Conservation (phyloP, 768 basidiomycete species). For the Lanmaoa pseudosensibilis region DNA sequence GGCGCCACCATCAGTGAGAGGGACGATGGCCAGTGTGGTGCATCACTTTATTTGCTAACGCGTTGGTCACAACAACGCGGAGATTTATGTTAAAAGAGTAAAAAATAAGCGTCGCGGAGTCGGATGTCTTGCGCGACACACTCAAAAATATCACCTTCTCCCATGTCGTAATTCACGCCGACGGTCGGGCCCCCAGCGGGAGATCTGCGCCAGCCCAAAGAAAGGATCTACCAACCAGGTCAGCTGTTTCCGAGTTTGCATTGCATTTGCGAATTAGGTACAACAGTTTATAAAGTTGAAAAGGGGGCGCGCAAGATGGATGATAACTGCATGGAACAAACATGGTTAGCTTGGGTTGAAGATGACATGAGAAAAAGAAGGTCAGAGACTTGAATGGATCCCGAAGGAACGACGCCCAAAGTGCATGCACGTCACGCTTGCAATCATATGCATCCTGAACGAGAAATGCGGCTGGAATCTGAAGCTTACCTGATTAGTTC, state of each 20-base stretch:
- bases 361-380: conserved; percentile 1
- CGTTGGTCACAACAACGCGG: neutral
- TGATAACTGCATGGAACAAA: conserved; percentile 1
- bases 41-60: conserved; percentile 6
- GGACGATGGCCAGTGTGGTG: neutral
- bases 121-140: neutral
- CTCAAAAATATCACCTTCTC: conserved; percentile 1
- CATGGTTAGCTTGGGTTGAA: conserved; percentile 18
- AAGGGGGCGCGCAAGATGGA: neutral
- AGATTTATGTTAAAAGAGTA: conserved; percentile 2
- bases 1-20: conserved; percentile 19
- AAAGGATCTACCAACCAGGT: neutral
- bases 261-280: conserved; percentile 16
- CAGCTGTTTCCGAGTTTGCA: conserved; percentile 3
- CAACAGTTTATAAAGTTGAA: conserved; percentile 7
- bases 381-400: conserved; percentile 86
- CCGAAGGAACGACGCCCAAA: conserved; percentile 62
- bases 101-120: neutral
- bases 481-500: conserved; percentile 16
- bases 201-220: neutral
- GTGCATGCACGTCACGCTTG: conserved; percentile 61
- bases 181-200: neutral
- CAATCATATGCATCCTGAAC: conserved; percentile 48
- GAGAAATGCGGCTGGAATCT: neutral
- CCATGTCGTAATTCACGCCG: conserved; percentile 1